A percentile compares a stretch with the other conserved stretches of the same genome.
phyloP scores from a whole-genome alignment of 2,329 filamentous ascomycete species.

The Hymenoscyphus fructigenus region DNA sequence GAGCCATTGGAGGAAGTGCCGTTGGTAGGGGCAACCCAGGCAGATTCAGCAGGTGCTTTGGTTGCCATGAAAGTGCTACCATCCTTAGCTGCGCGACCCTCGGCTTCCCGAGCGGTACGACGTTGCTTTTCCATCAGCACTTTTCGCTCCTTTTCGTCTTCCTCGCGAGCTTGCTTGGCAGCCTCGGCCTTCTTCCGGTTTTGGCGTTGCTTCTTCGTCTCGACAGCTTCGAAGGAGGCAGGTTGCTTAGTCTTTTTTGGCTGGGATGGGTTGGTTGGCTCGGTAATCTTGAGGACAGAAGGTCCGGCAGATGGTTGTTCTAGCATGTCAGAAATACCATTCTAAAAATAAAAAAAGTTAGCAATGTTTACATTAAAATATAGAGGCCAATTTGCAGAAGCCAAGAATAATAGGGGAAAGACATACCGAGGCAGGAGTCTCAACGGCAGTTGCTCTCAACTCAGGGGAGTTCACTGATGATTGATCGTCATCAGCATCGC shows the following conservation, averaged over 20 bases:
- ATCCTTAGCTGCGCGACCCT: constrained; percentile 81
- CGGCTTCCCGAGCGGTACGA: constrained; percentile 75
- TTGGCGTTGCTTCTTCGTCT: constrained; percentile 95
- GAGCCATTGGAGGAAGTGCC: constrained; percentile 27
- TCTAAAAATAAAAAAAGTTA: constrained; percentile 10
- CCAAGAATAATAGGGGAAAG: background rate
- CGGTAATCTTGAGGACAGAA: constrained; percentile 75
- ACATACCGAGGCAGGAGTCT: constrained; percentile 32
- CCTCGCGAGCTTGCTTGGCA: constrained; percentile 71
- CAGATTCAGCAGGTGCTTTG: constrained; percentile 44
- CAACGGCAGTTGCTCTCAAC: constrained; percentile 50
- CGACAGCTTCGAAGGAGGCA: constrained; percentile 59
- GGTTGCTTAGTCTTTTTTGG: constrained; percentile 63
- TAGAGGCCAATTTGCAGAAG: too few relatives aligned
- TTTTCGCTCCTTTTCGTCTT: constrained; percentile 77
- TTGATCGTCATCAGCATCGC: constrained; percentile 78
- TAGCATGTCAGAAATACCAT: constrained; percentile 86
- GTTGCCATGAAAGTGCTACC: constrained; percentile 60
- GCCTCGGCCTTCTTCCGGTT: constrained; percentile 86
- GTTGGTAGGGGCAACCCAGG: constrained; percentile 43
- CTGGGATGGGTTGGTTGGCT: constrained; percentile 54
- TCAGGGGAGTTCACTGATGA: constrained; percentile 69
- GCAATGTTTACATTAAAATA: background rate
- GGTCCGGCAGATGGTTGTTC: constrained; percentile 68
- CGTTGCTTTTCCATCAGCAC: constrained; percentile 78